Evolutionary conservation across 768 basidiomycete genomes (phyloP).

Genomic region (Scleroderma citrinum): DNA sequence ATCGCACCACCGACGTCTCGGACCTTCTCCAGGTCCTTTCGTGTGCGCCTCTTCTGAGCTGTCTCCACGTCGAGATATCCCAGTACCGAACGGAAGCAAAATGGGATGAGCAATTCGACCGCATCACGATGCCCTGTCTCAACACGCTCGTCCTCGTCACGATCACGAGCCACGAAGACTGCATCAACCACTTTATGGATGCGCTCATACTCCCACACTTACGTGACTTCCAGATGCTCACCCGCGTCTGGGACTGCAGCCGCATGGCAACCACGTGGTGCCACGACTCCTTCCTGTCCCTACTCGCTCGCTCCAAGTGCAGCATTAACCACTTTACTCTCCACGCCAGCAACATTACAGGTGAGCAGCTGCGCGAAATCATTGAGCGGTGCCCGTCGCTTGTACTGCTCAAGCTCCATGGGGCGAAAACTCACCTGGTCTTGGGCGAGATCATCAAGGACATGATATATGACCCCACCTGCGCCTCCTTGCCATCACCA

Average conservation of each 20-base stretch:
- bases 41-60: constrained; percentile 20
- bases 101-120: constrained; percentile 18
- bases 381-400: constrained; percentile 25
- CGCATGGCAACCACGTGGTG: constrained; percentile 23
- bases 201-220: constrained; percentile 17
- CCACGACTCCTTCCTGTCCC: constrained; percentile 22
- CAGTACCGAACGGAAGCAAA: constrained; percentile 25
- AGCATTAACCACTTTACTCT: constrained; percentile 27
- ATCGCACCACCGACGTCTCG: constrained; percentile 21
- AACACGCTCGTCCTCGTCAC: constrained; percentile 26
- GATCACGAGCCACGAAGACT: constrained; percentile 25
- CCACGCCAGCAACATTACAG: constrained; percentile 20
- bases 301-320: constrained; percentile 23
- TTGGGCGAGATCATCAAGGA: constrained; percentile 19
- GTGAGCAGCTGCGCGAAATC: constrained; percentile 17
- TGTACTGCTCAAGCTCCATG: constrained; percentile 25
- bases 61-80: constrained; percentile 28
- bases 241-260: constrained; percentile 29
- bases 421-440: constrained; percentile 14
- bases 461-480: constrained; percentile 11
- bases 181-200: constrained; percentile 21
- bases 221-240: constrained; percentile 28
- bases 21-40: constrained; percentile 21
- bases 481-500: background rate
- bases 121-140: constrained; percentile 26